phyloP scores from a whole-genome alignment of 345 rosid genomes.

The Anastatica hierochuntica region DNA sequence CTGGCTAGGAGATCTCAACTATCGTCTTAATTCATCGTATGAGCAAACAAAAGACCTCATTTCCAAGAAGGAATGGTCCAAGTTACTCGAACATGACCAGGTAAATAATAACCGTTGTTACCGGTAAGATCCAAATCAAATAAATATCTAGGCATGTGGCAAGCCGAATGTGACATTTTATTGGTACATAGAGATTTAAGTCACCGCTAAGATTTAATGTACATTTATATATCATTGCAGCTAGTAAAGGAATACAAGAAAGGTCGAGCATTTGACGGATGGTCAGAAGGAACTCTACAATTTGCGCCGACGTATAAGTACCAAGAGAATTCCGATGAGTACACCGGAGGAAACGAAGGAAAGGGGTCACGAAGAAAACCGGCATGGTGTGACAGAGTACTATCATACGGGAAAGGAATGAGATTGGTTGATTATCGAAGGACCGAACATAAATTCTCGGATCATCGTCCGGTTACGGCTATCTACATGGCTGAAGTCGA shows the following conservation, averaged over 20 bases:
- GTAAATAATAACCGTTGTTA: slow-evolving; percentile 25
- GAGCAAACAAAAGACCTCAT: slow-evolving; percentile 57
- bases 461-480: slow-evolving; percentile 95
- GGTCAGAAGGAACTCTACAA: slow-evolving; percentile 70
- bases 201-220: too few relatives aligned
- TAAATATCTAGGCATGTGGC: too few relatives aligned
- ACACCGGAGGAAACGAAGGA: slow-evolving; percentile 60
- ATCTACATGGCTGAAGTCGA: slow-evolving; percentile 74
- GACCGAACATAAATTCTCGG: slow-evolving; percentile 64
- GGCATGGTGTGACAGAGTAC: slow-evolving; percentile 94
- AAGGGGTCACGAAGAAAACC: slow-evolving; percentile 64
- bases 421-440: slow-evolving; percentile 60
- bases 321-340: slow-evolving; percentile 65
- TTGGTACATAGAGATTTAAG: too few relatives aligned
- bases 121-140: too few relatives aligned
- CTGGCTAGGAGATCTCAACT: slow-evolving; percentile 94
- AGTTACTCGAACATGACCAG: slow-evolving; percentile 72
- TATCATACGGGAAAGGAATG: slow-evolving; percentile 75
- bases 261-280: slow-evolving; percentile 84
- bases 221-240: slow-evolving; percentile 27
- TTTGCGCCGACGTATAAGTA: slow-evolving; percentile 95
- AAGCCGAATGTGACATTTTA: too few relatives aligned
- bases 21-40: slow-evolving; percentile 67
- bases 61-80: slow-evolving; percentile 55
- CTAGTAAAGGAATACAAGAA: slow-evolving; percentile 59